Evolutionary conservation across 345 rosid genomes (phyloP).

Genomic region (Hypericum androsaemum): DNA sequence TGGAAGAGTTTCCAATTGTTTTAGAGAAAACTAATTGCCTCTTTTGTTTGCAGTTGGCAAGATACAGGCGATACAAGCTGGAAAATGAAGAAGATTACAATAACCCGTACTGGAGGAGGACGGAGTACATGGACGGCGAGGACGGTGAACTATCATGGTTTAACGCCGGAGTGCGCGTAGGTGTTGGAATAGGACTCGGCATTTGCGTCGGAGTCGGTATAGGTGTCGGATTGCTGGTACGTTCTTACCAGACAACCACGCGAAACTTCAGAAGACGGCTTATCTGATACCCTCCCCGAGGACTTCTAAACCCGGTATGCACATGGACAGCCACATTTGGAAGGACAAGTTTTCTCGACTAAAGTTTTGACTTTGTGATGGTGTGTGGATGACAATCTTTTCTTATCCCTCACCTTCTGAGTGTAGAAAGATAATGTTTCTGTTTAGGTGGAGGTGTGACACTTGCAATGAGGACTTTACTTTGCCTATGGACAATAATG

Average conservation of each 20-base stretch:
- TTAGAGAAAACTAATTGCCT: too few relatives aligned
- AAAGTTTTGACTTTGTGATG: too few relatives aligned
- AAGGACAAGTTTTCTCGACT: too few relatives aligned
- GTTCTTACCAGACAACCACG: slow-evolving; percentile 69
- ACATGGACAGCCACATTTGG: too few relatives aligned
- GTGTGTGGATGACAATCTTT: too few relatives aligned
- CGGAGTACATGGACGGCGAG: slow-evolving; percentile 53
- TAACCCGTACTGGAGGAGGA: slow-evolving; percentile 57
- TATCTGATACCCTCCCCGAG: slow-evolving; percentile 13
- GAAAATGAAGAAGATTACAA: slow-evolving; percentile 53
- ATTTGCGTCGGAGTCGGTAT: slow-evolving; percentile 78
- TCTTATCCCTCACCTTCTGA: too few relatives aligned
- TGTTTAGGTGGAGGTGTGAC: too few relatives aligned
- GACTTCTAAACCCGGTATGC: too few relatives aligned
- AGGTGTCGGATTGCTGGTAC: slow-evolving; percentile 84
- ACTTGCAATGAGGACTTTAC: too few relatives aligned
- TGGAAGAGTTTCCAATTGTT: too few relatives aligned
- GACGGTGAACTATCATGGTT: slow-evolving; percentile 95
- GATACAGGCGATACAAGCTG: slow-evolving; percentile 40
- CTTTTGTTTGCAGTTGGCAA: slow-evolving; percentile 33
- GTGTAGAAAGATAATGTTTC: too few relatives aligned
- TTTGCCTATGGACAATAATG: too few relatives aligned
- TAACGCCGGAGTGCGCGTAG: slow-evolving; percentile 91
- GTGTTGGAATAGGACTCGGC: slow-evolving; percentile 95
- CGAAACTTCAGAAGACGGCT: slow-evolving; percentile 65